phyloP scores from a whole-genome alignment of 1,139 yeast genomes.

The Candida labiduridarum region DNA sequence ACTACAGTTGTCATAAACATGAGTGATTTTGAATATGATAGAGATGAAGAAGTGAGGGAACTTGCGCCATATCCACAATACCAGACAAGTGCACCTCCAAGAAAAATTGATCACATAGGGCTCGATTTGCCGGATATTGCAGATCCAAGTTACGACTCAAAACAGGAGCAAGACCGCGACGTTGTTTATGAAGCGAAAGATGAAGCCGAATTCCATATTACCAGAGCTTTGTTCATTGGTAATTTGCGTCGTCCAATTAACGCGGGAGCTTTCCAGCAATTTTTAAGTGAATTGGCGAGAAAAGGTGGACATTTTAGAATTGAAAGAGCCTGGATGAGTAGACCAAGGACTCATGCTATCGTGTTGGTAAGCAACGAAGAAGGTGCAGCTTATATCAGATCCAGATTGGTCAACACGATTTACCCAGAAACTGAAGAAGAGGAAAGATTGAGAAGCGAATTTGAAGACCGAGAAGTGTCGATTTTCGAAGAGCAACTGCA shows the following conservation, averaged over 20 bases:
- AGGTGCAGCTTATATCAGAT: slow-evolving; percentile 40
- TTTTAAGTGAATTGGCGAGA: slow-evolving; percentile 29
- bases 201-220: slow-evolving; percentile 34
- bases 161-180: slow-evolving; percentile 29
- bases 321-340: slow-evolving; percentile 50
- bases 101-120: slow-evolving; percentile 29
- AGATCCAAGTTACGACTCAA: slow-evolving; percentile 13
- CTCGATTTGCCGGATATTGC: slow-evolving; percentile 18
- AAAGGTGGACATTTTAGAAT: slow-evolving; percentile 26
- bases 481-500: slow-evolving; percentile 24
- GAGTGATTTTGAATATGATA: slow-evolving; percentile 11
- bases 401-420: slow-evolving; percentile 31
- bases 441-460: slow-evolving; percentile 22
- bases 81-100: slow-evolving; percentile 12
- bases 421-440: slow-evolving; percentile 36
- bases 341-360: slow-evolving; percentile 44
- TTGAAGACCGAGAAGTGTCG: slow-evolving; percentile 24
- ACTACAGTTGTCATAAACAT: background rate
- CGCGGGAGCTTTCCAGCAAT: slow-evolving; percentile 38
- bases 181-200: slow-evolving; percentile 34
- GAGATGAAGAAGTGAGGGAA: slow-evolving; percentile 11
- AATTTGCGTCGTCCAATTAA: slow-evolving; percentile 43
- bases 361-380: slow-evolving; percentile 41
- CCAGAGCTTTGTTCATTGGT: slow-evolving; percentile 47
- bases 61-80: slow-evolving; percentile 18